Evolutionary conservation across 139 green algal species (phyloP), one percentile per base, ranked within the genome.

Genomic region (Chlorella vulgaris): DNA sequence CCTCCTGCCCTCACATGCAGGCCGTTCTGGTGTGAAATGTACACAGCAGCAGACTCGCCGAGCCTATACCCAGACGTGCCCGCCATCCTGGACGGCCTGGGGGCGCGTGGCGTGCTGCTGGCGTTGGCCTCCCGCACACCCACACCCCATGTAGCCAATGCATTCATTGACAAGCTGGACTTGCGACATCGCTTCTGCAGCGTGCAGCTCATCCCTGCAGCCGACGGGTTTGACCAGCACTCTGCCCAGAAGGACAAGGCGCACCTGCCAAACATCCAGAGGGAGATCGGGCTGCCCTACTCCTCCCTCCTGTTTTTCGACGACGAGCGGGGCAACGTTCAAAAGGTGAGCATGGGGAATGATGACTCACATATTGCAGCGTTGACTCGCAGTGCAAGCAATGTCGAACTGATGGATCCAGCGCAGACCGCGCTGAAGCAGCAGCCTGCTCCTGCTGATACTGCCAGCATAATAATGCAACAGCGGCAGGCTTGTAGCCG

Each of bases 291-390:
- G 0, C 62, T 86, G 7, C 24, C 18, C 7, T 89, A 81, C 73
- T 42, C 0, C 3, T 51, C 77, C 22, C 88, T 89, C 82, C 68
- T 89, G 2, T 89, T 89, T 36, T 87, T 84, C 58, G 85, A 89
- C 33, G 85, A 88, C 39, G 85, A 88, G 35, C 36, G 51, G 22
- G 50, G 29, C n/a, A 89, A 89, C 62, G 62, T 88, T 3, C 19
- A 51, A 10, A 43, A 62, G 83, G 83, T 86, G 66, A 33, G 62
- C 29, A 8, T n/a, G n/a, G n/a, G n/a, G n/a, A n/a, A n/a, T n/a
- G n/a, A n/a, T n/a, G n/a, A n/a, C n/a, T n/a, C n/a, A n/a, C n/a
- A n/a, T n/a, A n/a, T n/a, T n/a, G n/a, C n/a, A n/a, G n/a, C n/a
- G n/a, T n/a, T n/a, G n/a, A n/a, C n/a, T n/a, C n/a, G n/a, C n/a